These are phyloP conservation scores for Ceratobasidium sp. DNA, from an alignment of 1,284 basidiomycete genomes.

Conservation along the genomic window DNA sequence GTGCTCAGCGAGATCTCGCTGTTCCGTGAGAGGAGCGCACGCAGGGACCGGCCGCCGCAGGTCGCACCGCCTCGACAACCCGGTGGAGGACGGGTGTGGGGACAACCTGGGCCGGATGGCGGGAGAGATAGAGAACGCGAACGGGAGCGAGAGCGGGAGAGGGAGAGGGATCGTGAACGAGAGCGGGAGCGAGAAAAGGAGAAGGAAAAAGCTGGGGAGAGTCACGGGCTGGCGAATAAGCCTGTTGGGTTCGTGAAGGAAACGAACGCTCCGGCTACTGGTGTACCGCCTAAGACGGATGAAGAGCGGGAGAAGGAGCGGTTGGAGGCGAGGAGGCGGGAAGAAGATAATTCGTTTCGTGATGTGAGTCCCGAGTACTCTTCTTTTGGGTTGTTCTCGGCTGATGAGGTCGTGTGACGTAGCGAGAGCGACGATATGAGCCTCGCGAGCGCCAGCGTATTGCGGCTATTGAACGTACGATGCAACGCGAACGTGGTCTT, in stretches of 20 bases:
- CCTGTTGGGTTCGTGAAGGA: conserved; percentile 85
- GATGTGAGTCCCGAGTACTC: conserved; percentile 72
- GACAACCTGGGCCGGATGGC: conserved; percentile 47
- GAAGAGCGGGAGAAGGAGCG: conserved; percentile 86
- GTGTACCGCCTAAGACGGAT: conserved; percentile 73
- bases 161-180: conserved; percentile 59
- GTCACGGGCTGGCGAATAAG: conserved; percentile 75
- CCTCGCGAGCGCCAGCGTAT: conserved; percentile 82
- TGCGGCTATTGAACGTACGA: conserved; percentile 77
- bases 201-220: conserved; percentile 72
- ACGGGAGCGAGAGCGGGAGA: conserved; percentile 73
- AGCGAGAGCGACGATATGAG: conserved; percentile 87
- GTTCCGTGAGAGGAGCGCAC: conserved; percentile 88
- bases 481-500: conserved; percentile 76
- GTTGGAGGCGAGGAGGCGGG: conserved; percentile 76
- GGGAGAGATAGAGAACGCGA: conserved; percentile 78
- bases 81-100: conserved; percentile 45
- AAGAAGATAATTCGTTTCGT: conserved; percentile 84
- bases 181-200: conserved; percentile 80
- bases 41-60: conserved; percentile 74
- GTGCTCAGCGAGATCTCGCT: conserved; percentile 96
- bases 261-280: conserved; percentile 55
- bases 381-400: not conserved
- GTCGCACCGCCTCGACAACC: conserved; percentile 61
- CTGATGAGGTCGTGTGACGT: conserved; percentile 4